Conservation (phyloP, 345 rosid species). For the Gossypioides kirkii region DNA sequence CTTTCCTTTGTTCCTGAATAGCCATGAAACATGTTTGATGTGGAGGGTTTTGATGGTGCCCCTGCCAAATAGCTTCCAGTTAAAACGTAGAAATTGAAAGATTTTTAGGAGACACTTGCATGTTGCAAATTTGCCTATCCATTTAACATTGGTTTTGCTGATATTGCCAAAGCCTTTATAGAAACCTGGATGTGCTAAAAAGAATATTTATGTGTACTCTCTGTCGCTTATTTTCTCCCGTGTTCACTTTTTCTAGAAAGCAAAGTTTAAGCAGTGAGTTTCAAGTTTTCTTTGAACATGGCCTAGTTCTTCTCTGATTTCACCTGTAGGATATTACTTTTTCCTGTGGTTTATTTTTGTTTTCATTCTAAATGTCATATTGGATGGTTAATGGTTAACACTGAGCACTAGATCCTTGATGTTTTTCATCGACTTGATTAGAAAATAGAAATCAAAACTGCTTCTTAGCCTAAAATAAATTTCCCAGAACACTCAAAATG, state of each 20-base stretch:
- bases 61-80: not conserved
- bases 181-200: not conserved
- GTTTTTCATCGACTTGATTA: not conserved
- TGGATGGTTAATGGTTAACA: not conserved
- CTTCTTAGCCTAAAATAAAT: constrained; percentile 1
- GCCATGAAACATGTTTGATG: not conserved
- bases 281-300: not conserved
- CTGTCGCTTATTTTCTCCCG: not conserved
- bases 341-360: not conserved
- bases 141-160: not conserved
- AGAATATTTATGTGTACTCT: not conserved
- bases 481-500: not conserved
- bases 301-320: not conserved
- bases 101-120: not conserved
- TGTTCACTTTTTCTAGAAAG: not conserved
- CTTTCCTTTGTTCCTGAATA: not conserved
- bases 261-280: not conserved
- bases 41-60: not conserved
- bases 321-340: not conserved
- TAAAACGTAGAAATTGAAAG: not conserved
- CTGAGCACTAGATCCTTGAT: not conserved
- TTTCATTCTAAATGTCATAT: not conserved
- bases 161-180: not conserved
- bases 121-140: not conserved
- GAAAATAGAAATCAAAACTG: constrained; percentile 1